Conservation (phyloP, 768 basidiomycete genomes). For the Pisolithus albus region DNA sequence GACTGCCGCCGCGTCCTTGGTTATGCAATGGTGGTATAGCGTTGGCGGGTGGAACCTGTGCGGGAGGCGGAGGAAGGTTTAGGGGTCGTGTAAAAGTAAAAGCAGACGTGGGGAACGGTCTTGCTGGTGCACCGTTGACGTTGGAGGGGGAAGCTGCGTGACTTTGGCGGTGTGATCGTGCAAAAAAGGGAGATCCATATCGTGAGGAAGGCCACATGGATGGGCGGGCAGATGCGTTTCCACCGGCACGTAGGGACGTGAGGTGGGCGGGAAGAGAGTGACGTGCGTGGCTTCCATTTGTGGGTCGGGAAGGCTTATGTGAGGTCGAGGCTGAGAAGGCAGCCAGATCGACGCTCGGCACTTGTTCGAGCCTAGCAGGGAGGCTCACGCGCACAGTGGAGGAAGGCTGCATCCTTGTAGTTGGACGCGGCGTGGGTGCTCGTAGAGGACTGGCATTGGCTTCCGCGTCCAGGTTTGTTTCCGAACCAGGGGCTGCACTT, state of each 20-base stretch:
- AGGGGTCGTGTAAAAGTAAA: background rate
- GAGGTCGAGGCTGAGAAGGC: conserved; percentile 7
- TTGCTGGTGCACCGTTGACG: background rate
- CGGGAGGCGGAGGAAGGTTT: background rate
- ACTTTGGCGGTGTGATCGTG: background rate
- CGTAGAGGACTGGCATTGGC: conserved; percentile 11
- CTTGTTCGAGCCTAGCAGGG: conserved; percentile 1
- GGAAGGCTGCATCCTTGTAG: conserved; percentile 4
- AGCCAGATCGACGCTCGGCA: conserved; percentile 21
- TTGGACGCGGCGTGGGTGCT: background rate
- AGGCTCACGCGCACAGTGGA: conserved; percentile 10
- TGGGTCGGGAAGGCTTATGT: conserved; percentile 8
- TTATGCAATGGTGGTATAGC: background rate
- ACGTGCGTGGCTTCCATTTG: conserved; percentile 3
- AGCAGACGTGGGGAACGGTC: background rate
- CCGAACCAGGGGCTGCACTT: no score
- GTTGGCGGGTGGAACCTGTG: background rate
- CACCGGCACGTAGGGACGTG: conserved; percentile 1
- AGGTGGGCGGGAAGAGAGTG: conserved; percentile 14
- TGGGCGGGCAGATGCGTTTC: background rate
- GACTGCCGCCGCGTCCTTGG: background rate
- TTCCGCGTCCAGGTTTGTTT: no score
- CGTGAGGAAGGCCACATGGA: conserved; percentile 1
- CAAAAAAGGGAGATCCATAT: background rate
- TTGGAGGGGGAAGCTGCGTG: background rate